These are phyloP conservation scores for Aspergillus eucalypticola DNA, from an alignment of 2,329 filamentous ascomycete genomes.

Conservation along the genomic window DNA sequence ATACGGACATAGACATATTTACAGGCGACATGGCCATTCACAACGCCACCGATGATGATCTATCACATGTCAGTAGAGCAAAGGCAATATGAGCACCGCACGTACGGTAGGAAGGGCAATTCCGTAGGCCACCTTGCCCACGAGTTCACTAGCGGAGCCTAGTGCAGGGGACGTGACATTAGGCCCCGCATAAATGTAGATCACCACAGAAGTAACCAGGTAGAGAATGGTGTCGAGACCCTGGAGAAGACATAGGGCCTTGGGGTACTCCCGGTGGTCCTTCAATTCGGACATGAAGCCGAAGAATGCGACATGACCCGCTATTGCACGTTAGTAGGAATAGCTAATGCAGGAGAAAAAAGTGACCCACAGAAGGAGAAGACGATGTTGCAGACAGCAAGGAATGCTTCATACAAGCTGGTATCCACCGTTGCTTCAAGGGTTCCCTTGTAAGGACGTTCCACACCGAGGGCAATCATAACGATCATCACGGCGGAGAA, in stretches of 20 bases:
- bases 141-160: constrained; percentile 55
- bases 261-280: constrained; percentile 59
- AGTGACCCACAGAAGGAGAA: constrained; percentile 60
- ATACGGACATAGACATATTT: constrained; percentile 65
- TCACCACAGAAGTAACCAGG: constrained; percentile 64
- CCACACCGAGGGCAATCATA: constrained; percentile 63
- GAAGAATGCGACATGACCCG: constrained; percentile 66
- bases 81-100: not conserved
- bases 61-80: constrained; percentile 5
- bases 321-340: constrained; percentile 49
- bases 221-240: constrained; percentile 60
- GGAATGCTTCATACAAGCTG: constrained; percentile 55
- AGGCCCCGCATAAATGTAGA: constrained; percentile 65
- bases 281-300: constrained; percentile 64
- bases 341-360: constrained; percentile 32
- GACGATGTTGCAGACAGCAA: constrained; percentile 65
- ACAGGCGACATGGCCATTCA: constrained; percentile 64
- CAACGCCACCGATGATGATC: constrained; percentile 68
- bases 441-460: constrained; percentile 37
- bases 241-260: constrained; percentile 62
- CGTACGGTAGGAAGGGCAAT: constrained; percentile 62
- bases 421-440: constrained; percentile 39
- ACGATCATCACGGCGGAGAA: constrained; percentile 62
- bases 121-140: constrained; percentile 65
- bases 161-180: constrained; percentile 65